phyloP scores from a whole-genome alignment of 208 protist species.

The Acanthamoeba sp. region DNA sequence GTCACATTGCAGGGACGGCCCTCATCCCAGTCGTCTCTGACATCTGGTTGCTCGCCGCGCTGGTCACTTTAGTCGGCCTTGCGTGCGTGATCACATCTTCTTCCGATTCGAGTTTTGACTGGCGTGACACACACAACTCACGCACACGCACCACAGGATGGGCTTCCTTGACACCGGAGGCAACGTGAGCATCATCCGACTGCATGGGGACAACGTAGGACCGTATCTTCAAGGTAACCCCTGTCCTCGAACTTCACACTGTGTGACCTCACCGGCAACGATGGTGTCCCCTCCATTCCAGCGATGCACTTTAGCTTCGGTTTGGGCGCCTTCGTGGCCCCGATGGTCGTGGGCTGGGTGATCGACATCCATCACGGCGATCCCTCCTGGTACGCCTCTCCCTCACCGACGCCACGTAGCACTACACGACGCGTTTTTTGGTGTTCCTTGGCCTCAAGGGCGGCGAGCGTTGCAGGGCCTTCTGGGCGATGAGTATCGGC shows the following conservation, averaged over 20 bases:
- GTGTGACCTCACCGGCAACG: too few species aligned
- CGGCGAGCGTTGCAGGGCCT: background rate
- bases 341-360: constrained; percentile 60
- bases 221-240: constrained; percentile 73
- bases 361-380: constrained; percentile 54
- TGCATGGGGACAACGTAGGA: constrained; percentile 66
- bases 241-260: too few species aligned
- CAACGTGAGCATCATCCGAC: constrained; percentile 74
- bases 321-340: constrained; percentile 55
- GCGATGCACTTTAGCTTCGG: constrained; percentile 75
- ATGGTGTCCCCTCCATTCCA: too few species aligned
- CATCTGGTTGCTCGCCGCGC: constrained; percentile 12
- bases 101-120: too few species aligned
- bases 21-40: constrained; percentile 63
- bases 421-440: background rate
- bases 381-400: constrained; percentile 31
- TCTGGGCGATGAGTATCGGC: constrained; percentile 32
- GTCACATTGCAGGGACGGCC: background rate
- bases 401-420: too few species aligned
- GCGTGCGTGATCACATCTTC: background rate
- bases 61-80: constrained; percentile 28
- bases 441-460: too few species aligned
- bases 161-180: constrained; percentile 57
- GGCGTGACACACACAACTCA: too few species aligned
- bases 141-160: background rate